Conservation (phyloP, 257 asterid species). For the Solanum phureja region DNA sequence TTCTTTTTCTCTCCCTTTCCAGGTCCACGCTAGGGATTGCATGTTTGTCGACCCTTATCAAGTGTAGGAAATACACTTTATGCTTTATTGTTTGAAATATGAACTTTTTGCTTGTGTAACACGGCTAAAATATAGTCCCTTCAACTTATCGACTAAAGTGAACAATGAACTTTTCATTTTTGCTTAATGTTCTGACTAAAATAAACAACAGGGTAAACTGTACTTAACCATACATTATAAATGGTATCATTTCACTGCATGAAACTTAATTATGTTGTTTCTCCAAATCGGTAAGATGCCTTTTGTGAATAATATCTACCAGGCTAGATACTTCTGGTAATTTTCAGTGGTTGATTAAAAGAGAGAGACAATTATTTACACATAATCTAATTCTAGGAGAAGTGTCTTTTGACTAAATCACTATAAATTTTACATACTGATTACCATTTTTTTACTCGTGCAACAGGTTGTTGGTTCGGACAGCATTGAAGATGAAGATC, state of each 20-base stretch:
- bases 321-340: neutral
- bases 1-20: neutral
- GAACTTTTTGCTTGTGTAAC: neutral
- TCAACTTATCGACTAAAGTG: neutral
- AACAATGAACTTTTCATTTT: neutral
- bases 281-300: neutral
- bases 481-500: constrained; percentile 48
- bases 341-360: neutral
- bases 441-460: neutral
- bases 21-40: neutral
- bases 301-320: neutral
- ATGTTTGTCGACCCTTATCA: neutral
- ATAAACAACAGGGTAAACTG: neutral
- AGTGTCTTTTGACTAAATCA: neutral
- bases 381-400: neutral
- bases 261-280: neutral
- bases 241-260: neutral
- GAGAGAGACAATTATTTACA: neutral
- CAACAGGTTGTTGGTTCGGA: constrained; percentile 67
- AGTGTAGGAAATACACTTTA: neutral
- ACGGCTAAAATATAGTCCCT: neutral
- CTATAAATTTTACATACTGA: neutral
- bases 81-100: neutral
- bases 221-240: neutral
- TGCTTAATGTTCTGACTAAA: neutral